Percentiles rank a stretch among this genome's conserved stretches.
These are phyloP conservation scores for Kwoniella dejecticola DNA, from an alignment of 768 basidiomycete species.

Conservation along the genomic window DNA sequence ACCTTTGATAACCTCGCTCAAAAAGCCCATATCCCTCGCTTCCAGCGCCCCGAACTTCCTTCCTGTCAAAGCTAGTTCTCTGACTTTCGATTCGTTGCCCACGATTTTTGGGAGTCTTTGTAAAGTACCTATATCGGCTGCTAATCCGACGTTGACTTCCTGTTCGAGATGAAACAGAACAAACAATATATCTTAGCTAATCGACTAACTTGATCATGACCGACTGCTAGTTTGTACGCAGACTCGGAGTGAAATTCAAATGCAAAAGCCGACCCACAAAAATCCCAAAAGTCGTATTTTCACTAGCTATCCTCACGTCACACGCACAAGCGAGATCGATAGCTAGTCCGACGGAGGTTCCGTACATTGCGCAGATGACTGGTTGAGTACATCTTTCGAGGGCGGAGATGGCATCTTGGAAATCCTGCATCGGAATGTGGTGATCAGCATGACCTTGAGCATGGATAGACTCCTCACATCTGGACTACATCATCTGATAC, in stretches of 20 bases:
- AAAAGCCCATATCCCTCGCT: slow-evolving; percentile 69
- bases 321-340: slow-evolving; percentile 75
- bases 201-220: too few relatives aligned
- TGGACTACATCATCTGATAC: too few relatives aligned
- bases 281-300: slow-evolving; percentile 68
- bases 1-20: slow-evolving; percentile 72
- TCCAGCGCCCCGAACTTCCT: slow-evolving; percentile 70
- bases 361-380: slow-evolving; percentile 80
- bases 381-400: slow-evolving; percentile 73
- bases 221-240: too few relatives aligned
- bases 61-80: slow-evolving; percentile 76
- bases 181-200: too few relatives aligned
- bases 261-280: slow-evolving; percentile 61
- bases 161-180: too few relatives aligned
- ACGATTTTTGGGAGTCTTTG: slow-evolving; percentile 76
- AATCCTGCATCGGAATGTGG: slow-evolving; percentile 53
- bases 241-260: too few relatives aligned
- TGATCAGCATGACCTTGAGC: too few relatives aligned
- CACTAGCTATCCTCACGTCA: slow-evolving; percentile 72
- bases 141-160: slow-evolving; percentile 85
- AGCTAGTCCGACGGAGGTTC: slow-evolving; percentile 72
- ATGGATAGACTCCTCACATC: too few relatives aligned
- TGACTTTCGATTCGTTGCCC: slow-evolving; percentile 70
- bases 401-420: slow-evolving; percentile 72
- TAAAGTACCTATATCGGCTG: slow-evolving; percentile 84